Percentiles rank a stretch among this genome's conserved stretches.
These are phyloP conservation scores for Melanomma pulvis-pyrius DNA, from an alignment of 495 filamentous ascomycete species.

Conservation along the genomic window DNA sequence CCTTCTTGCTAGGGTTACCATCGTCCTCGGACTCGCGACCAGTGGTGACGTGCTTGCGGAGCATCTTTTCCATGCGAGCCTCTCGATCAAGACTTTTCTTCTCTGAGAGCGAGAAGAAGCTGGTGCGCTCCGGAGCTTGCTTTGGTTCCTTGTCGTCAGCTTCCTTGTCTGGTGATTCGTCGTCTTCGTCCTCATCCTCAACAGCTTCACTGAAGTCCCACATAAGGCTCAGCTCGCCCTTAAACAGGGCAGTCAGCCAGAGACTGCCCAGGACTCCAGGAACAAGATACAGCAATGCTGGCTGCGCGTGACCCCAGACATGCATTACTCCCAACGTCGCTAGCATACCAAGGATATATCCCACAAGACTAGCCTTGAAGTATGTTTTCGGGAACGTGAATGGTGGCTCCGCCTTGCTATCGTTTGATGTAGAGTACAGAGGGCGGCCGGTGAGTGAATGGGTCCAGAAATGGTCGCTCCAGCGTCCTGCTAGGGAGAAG, in stretches of 20 bases:
- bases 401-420: constrained; percentile 30
- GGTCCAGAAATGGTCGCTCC: constrained; percentile 88
- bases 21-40: constrained; percentile 18
- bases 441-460: constrained; percentile 34
- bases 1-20: constrained; percentile 9
- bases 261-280: constrained; percentile 76
- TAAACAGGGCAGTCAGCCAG: constrained; percentile 75
- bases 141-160: constrained; percentile 19
- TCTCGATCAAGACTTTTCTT: constrained; percentile 30
- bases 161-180: constrained; percentile 29
- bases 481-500: constrained; percentile 64
- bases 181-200: constrained; percentile 41
- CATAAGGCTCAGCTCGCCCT: constrained; percentile 72
- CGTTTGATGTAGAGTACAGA: constrained; percentile 25
- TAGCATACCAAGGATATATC: constrained; percentile 81
- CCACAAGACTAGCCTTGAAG: constrained; percentile 76
- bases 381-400: constrained; percentile 78
- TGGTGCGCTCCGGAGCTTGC: constrained; percentile 18
- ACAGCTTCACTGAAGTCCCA: constrained; percentile 79
- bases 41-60: constrained; percentile 21
- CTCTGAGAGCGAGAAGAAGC: constrained; percentile 37
- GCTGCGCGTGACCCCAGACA: constrained; percentile 78
- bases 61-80: constrained; percentile 23
- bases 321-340: constrained; percentile 77
- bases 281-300: constrained; percentile 90